Base-by-base conservation (phyloP, 2,329 filamentous ascomycete genomes). In the Diaporthe velutina region DNA sequence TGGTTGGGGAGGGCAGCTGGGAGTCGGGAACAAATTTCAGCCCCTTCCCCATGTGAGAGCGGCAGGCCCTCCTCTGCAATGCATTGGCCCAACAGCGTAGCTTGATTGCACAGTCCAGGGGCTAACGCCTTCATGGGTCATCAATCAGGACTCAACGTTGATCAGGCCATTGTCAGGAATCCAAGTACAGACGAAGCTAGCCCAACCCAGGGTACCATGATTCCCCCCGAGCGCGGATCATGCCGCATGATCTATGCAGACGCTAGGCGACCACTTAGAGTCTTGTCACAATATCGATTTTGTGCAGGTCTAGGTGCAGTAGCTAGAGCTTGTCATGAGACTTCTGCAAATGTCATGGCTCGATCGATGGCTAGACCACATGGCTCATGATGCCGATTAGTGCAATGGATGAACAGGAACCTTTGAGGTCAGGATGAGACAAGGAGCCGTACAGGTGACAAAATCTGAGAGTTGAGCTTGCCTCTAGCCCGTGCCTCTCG, bases 171-270 rank as follows among this genome's bases (percentile, higher is more conserved):
- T 25, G 2, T 40, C 33, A 54, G 5, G 33, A 68, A 48, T 13
- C 33, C 35, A 17, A 40, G 13, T 40, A 4, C 45, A 22, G 33
- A 68, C 33, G 64, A 68, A 7, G 48, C 45, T 22, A 33, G 48
- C 33, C 9, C 45, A 40, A 22, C n/a, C 64, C 50, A 38, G 64
- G 64, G 33, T 40, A 38, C 45, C 33, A 68, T 35, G 13, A 40
- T 40, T 68, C 2, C 8, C 40, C 33, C 64, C 48, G 48, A 54
- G 64, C 48, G 48, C 64, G 64, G 64, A 54, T 67, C 30, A 67
- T 67, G 45, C 61, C 45, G 45, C 64, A 52, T 38, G 19, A 67
- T 67, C 64, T 67, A 33, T 67, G 64, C 64, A 52, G 13, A 19
- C 60, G 8, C 45, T 35, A 50, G 30, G 64, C 30, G 22, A 19